phyloP scores from a whole-genome alignment of 106 monocot species.

The Dioscorea zingiberensis region DNA sequence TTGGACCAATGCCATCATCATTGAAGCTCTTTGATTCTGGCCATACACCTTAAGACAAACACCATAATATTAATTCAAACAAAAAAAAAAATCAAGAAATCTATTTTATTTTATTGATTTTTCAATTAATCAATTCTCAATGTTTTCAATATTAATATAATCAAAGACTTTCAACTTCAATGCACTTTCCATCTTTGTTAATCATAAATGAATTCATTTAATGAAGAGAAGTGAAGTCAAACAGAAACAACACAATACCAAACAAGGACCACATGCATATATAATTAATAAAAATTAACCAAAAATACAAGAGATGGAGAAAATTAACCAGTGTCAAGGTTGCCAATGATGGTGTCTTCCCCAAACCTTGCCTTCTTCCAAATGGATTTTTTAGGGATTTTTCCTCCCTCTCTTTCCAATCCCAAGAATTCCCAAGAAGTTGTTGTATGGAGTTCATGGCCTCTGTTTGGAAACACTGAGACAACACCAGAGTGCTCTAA shows the following conservation, averaged over 20 bases:
- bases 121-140: no score
- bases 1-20: constrained; percentile 52
- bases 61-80: neutral
- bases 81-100: neutral
- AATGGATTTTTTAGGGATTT: constrained; percentile 1
- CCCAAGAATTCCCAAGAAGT: constrained; percentile 50
- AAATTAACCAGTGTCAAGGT: constrained; percentile 16
- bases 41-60: constrained; percentile 54
- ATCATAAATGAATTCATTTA: no score
- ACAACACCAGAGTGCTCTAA: constrained; percentile 22
- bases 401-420: constrained; percentile 8
- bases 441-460: constrained; percentile 42
- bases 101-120: no score
- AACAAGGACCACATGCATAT: no score
- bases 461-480: constrained; percentile 41
- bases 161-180: no score
- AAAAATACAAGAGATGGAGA: neutral
- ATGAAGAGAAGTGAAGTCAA: no score
- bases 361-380: constrained; percentile 27
- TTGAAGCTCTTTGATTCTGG: constrained; percentile 62
- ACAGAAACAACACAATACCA: no score
- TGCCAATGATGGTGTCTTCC: constrained; percentile 23
- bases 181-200: no score
- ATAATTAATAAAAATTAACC: neutral
- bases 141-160: no score